These are phyloP conservation scores for Paraurostyla sp. DNA, from an alignment of 73 alveolate species.

Conservation along the genomic window DNA sequence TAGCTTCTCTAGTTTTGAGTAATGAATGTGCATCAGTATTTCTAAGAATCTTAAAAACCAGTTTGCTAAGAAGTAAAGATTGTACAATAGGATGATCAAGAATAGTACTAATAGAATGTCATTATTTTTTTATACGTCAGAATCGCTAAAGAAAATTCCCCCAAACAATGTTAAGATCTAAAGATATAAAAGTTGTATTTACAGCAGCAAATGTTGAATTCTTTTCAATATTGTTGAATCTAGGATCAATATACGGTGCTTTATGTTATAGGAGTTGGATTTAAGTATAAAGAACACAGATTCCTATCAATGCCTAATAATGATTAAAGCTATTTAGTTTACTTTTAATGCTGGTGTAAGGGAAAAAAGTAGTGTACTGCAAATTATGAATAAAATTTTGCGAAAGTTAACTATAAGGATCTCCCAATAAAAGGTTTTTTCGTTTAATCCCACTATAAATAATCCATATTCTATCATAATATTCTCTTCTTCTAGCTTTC, in stretches of 20 bases:
- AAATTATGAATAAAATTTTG: background rate
- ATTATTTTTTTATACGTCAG: background rate
- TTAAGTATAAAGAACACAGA: background rate
- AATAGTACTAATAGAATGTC: background rate
- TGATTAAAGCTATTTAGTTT: background rate
- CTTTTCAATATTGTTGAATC: background rate
- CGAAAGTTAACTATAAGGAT: background rate
- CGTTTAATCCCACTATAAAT: slow-evolving; percentile 29
- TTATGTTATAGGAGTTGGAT: background rate
- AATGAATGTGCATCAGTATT: background rate
- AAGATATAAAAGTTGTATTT: background rate
- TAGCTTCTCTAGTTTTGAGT: background rate
- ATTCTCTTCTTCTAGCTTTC: background rate
- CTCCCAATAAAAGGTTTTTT: slow-evolving; percentile 33
- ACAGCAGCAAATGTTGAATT: slow-evolving; percentile 34
- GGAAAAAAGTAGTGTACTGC: slow-evolving; percentile 17
- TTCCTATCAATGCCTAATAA: slow-evolving; percentile 25
- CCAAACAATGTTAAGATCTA: slow-evolving; percentile 17
- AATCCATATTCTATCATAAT: background rate
- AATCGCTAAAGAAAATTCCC: background rate
- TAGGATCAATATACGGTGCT: slow-evolving; percentile 28
- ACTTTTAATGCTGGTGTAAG: background rate
- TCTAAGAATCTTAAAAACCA: slow-evolving; percentile 1
- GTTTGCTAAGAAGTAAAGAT: background rate
- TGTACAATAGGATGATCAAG: slow-evolving; percentile 1